A percentile compares a stretch with the other conserved stretches of the same genome.
Evolutionary conservation across 495 filamentous ascomycete species (phyloP).

Genomic region (Sordaria brevicollis): DNA sequence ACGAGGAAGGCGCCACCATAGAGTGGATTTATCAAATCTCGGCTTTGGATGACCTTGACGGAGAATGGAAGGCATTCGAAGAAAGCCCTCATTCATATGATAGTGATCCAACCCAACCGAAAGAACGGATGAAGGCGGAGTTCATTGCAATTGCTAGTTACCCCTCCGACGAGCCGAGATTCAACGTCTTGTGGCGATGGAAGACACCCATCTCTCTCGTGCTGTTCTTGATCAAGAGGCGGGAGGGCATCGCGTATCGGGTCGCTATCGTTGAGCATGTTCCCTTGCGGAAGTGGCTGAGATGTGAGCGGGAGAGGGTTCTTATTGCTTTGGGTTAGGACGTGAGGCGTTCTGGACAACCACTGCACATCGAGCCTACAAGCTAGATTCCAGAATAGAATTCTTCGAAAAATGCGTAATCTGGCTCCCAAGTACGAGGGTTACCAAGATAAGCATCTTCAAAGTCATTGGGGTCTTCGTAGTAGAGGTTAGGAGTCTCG

Average conservation of each 20-base stretch:
- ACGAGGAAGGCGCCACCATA: neutral
- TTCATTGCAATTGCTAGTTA: neutral
- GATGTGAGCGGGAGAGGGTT: neutral
- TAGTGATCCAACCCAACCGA: too few species aligned
- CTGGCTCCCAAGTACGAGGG: neutral
- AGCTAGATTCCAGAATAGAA: too few species aligned
- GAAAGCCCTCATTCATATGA: neutral
- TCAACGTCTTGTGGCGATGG: neutral
- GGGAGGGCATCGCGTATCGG: neutral
- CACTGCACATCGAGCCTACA: too few species aligned
- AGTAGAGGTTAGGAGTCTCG: neutral
- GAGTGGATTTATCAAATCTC: neutral
- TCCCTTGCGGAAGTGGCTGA: neutral
- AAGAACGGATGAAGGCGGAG: neutral
- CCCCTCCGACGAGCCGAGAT: neutral
- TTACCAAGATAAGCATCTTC: neutral
- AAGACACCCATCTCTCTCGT: neutral
- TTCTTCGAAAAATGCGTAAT: too few species aligned
- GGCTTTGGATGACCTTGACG: neutral
- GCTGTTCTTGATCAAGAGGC: neutral
- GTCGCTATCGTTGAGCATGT: neutral
- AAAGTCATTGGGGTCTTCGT: neutral
- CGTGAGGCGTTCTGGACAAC: neutral
- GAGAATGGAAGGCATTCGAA: neutral
- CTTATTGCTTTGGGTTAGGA: neutral